Evolutionary conservation across 768 basidiomycete genomes (phyloP).

Genomic region (Rhodosporidiobolus odoratus): DNA sequence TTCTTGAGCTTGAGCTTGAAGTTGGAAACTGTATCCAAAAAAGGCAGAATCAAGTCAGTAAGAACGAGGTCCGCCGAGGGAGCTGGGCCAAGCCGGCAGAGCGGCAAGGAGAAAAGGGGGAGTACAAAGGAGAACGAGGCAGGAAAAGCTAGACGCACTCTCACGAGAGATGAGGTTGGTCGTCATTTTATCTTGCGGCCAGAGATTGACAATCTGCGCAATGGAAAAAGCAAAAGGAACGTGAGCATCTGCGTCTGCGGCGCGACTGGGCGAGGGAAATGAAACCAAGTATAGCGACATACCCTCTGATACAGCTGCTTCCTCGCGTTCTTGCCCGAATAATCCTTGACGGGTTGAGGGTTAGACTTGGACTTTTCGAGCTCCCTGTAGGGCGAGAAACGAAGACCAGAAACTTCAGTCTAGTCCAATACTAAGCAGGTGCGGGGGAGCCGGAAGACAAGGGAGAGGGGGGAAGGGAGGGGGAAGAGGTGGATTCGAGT

Average conservation of each 20-base stretch:
- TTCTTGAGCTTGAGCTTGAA: constrained; percentile 32
- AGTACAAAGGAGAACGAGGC: neutral
- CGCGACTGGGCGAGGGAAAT: neutral
- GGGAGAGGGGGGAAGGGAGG: neutral
- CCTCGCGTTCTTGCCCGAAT: constrained; percentile 68
- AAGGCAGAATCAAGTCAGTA: neutral
- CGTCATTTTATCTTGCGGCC: constrained; percentile 21
- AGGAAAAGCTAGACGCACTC: neutral
- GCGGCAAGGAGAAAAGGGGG: constrained; percentile 1
- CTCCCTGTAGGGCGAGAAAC: constrained; percentile 40
- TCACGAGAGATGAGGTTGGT: constrained; percentile 38
- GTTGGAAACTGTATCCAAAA: constrained; percentile 18
- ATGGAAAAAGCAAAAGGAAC: neutral
- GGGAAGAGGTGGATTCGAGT: no score
- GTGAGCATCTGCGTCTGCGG: no score
- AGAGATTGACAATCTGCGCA: constrained; percentile 26
- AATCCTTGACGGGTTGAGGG: constrained; percentile 27
- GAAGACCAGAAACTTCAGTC: neutral
- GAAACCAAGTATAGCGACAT: constrained; percentile 20
- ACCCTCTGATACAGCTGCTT: constrained; percentile 78
- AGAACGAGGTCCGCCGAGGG: no score
- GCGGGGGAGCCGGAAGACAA: no score
- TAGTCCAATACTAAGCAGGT: no score
- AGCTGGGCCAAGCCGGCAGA: neutral
- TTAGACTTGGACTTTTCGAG: constrained; percentile 57